Evolutionary conservation across 164 flowering plant species (phyloP).

Genomic region (Umbellularia californica): DNA sequence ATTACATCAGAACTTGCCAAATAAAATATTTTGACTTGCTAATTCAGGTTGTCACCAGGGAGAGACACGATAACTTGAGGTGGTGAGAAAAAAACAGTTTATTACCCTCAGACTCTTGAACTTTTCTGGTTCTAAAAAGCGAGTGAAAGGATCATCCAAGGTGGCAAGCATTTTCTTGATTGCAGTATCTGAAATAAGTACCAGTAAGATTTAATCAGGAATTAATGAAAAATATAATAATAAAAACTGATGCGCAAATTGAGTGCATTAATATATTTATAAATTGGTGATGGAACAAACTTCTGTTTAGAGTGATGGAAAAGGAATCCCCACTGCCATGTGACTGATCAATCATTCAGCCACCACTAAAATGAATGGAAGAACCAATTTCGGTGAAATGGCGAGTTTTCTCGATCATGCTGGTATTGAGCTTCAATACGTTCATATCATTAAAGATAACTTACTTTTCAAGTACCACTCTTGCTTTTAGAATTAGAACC

Average conservation of each 20-base stretch:
- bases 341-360: not conserved
- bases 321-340: not conserved
- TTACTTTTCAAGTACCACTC: not conserved
- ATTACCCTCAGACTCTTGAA: conserved; percentile 84
- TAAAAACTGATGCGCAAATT: not conserved
- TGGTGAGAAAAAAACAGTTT: conserved; percentile 17
- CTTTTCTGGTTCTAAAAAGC: conserved; percentile 90
- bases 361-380: no score
- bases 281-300: not conserved
- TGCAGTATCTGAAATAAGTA: conserved; percentile 56
- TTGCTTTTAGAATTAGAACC: not conserved
- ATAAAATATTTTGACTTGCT: not conserved
- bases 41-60: conserved; percentile 1
- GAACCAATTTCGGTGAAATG: no score
- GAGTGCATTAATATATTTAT: not conserved
- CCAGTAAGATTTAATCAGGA: not conserved
- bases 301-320: not conserved
- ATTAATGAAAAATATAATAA: not conserved
- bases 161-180: conserved; percentile 95
- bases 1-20: not conserved
- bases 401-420: no score
- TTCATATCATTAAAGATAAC: no score
- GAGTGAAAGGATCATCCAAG: conserved; percentile 90
- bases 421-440: no score
- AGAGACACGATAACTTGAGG: conserved; percentile 1